These are phyloP conservation scores for Paraphysoderma sedebokerense DNA, from an alignment of 371 early-diverging fungal genomes.

Conservation along the genomic window DNA sequence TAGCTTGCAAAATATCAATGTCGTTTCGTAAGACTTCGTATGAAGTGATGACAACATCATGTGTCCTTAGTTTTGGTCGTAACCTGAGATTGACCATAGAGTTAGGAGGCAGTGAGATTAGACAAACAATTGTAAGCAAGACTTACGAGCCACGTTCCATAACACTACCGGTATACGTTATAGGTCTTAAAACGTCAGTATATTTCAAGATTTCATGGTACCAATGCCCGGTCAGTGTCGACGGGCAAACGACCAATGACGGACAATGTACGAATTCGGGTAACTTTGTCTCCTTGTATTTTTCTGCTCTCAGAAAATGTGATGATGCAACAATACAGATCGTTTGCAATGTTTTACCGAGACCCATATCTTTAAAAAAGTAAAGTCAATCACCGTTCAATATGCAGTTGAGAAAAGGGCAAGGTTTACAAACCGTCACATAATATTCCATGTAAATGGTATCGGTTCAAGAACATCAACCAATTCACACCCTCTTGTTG, in stretches of 20 bases:
- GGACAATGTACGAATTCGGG: constrained; percentile 48
- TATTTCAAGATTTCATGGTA: constrained; percentile 80
- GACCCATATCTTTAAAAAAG: constrained; percentile 72
- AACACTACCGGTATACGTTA: constrained; percentile 70
- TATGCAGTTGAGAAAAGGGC: background rate
- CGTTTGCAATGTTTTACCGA: constrained; percentile 95
- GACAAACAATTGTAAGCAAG: constrained; percentile 2
- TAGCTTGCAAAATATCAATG: constrained; percentile 51
- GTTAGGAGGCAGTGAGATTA: background rate
- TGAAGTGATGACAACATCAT: constrained; percentile 80
- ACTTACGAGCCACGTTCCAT: constrained; percentile 49
- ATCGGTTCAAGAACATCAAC: constrained; percentile 92
- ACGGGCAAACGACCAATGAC: constrained; percentile 93
- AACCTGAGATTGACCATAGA: constrained; percentile 1
- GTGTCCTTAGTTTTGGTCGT: constrained; percentile 12
- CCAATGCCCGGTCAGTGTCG: constrained; percentile 97
- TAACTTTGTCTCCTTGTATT: constrained; percentile 36
- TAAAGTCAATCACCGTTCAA: background rate
- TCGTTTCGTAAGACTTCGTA: constrained; percentile 96
- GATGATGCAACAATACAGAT: constrained; percentile 89
- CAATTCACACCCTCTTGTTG: constrained; percentile 97
- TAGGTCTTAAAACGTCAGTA: constrained; percentile 52
- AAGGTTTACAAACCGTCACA: constrained; percentile 66
- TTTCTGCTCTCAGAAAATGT: constrained; percentile 46
- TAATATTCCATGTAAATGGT: constrained; percentile 90